These are phyloP conservation scores for Sporisorium iseilematis-ciliati DNA, from an alignment of 1,284 basidiomycete genomes.

Conservation along the genomic window DNA sequence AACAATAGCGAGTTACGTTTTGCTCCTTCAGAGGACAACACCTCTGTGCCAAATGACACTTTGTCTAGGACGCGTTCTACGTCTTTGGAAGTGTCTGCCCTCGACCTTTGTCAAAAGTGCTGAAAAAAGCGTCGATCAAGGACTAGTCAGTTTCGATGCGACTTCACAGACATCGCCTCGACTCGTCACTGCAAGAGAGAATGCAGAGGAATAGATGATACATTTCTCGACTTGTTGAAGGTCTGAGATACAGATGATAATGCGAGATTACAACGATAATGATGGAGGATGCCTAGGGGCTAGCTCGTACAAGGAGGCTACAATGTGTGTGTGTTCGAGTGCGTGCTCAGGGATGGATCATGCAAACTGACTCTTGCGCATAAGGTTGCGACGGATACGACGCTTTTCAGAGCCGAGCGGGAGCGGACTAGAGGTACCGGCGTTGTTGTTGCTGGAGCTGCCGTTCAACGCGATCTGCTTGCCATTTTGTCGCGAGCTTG, in stretches of 20 bases:
- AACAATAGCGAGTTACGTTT: too few relatives aligned
- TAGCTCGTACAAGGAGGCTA: too few relatives aligned
- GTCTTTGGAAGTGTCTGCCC: too few relatives aligned
- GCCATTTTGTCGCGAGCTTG: conserved; percentile 23
- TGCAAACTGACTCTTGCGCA: conserved; percentile 73
- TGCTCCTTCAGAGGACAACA: too few relatives aligned
- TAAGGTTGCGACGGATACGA: conserved; percentile 85
- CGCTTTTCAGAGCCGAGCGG: conserved; percentile 77
- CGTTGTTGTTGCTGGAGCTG: neutral
- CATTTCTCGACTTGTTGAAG: neutral
- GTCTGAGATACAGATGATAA: neutral
- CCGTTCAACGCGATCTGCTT: conserved; percentile 5
- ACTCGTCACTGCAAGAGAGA: too few relatives aligned
- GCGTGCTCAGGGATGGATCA: conserved; percentile 2
- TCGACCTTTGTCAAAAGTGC: too few relatives aligned
- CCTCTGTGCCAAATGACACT: too few relatives aligned
- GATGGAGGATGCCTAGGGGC: neutral
- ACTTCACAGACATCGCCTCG: too few relatives aligned
- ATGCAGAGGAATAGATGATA: too few relatives aligned
- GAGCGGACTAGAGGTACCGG: neutral
- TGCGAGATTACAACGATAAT: neutral
- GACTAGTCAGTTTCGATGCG: too few relatives aligned
- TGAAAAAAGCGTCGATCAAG: too few relatives aligned
- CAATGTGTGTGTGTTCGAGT: neutral
- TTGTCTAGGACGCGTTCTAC: too few relatives aligned